Conservation (phyloP, 2,329 filamentous ascomycete genomes). For the Fusarium sarcochroum region DNA sequence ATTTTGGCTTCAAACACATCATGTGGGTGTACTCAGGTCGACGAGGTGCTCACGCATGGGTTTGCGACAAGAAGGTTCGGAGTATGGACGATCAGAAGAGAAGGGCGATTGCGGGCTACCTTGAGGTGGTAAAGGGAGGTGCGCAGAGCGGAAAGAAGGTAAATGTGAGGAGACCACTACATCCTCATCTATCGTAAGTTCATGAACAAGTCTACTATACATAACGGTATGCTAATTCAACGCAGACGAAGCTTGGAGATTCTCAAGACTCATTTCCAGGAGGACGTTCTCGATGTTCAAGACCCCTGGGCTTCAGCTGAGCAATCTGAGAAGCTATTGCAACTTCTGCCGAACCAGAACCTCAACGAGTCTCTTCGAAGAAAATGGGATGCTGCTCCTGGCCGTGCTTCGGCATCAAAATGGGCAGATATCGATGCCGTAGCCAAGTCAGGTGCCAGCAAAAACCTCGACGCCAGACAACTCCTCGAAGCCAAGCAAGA, state of each 20-base stretch:
- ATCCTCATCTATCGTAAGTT: slow-evolving; percentile 84
- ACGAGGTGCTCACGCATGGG: slow-evolving; percentile 97
- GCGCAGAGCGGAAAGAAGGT: slow-evolving; percentile 89
- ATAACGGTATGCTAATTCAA: slow-evolving; percentile 32
- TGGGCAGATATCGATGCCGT: slow-evolving; percentile 95
- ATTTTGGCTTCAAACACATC: slow-evolving; percentile 97
- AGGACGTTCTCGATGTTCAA: slow-evolving; percentile 85
- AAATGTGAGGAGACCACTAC: slow-evolving; percentile 85
- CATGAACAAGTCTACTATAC: not conserved
- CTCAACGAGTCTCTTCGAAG: slow-evolving; percentile 84
- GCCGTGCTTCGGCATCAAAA: slow-evolving; percentile 82
- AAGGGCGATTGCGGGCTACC: slow-evolving; percentile 86
- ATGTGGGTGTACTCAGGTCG: slow-evolving; percentile 99
- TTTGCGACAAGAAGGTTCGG: slow-evolving; percentile 91
- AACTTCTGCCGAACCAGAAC: slow-evolving; percentile 84
- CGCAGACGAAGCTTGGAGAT: slow-evolving; percentile 84
- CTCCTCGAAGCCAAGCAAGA: slow-evolving; percentile 94
- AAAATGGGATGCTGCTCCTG: slow-evolving; percentile 91
- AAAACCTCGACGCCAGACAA: slow-evolving; percentile 78
- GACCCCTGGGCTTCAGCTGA: slow-evolving; percentile 84
- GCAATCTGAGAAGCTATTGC: slow-evolving; percentile 82
- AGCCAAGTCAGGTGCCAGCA: slow-evolving; percentile 81
- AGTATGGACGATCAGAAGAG: slow-evolving; percentile 88
- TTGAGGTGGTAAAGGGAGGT: slow-evolving; percentile 91
- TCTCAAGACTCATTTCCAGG: slow-evolving; percentile 85